Evolutionary conservation across 2,329 filamentous ascomycete species (phyloP), one percentile per base, ranked within the genome.

Genomic region (Pestalotiopsis sp.): DNA sequence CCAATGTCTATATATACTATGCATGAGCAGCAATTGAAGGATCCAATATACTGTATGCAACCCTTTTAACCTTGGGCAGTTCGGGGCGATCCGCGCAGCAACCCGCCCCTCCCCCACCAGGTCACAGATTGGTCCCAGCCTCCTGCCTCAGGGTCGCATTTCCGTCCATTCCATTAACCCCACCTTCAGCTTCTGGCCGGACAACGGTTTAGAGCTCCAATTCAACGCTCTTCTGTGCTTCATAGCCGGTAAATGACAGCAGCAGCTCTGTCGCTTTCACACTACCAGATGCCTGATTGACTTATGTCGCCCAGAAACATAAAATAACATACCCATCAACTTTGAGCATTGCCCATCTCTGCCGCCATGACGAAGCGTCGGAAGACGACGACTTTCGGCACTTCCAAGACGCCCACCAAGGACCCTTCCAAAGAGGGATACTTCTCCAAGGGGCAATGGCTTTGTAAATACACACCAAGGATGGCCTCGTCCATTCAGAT

Each of bases 371-470:
- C 45, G 64, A 25, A n/a, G 13, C 56, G 41, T 17, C 17, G 20
- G 17, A 57, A n/a, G 12, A 67, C 68, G 27, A 69, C 65, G 14
- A 68, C 38, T 14, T 67, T 69, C 20, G 68, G 68, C 2, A 69
- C 59, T 45, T 64, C 65, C 7, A 25, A 52, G 38, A 67, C 60
- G 23, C 68, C 68, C 14, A 64, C 65, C 60, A 69, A 67, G 56
- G 17, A 65, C 12, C 66, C 27, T 31, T 31, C 68, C 20, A 7
- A 23, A 17, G 41, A 68, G 25, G 68, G 68, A 3, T 57, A 27
- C 58, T 70, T 70, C 20, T 66, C 45, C 57, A 70, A 70, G 23
- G 63, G 63, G 4, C 45, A 75, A 78, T 68, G 78, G 78, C 3
- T 76, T 27, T 70, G 68, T 70, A 70, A 45, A 65, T 67, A 23